These are phyloP conservation scores for Lagenidium giganteum DNA, from an alignment of 352 stramenopile species.

Conservation along the genomic window DNA sequence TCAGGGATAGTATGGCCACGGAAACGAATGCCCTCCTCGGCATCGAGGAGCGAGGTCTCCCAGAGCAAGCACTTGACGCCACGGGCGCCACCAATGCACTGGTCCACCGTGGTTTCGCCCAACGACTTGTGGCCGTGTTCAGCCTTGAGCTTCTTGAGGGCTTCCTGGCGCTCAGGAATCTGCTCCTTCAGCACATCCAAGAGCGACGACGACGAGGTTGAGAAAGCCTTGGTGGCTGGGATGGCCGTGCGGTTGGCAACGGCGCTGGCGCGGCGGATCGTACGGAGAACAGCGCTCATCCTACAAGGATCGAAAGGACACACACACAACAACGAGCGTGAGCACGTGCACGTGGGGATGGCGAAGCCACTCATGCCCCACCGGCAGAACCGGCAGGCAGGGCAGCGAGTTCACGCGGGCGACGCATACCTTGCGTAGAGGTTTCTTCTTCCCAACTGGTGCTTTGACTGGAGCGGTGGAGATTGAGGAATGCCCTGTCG, in stretches of 20 bases:
- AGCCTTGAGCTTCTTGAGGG: constrained; percentile 93
- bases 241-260: constrained; percentile 38
- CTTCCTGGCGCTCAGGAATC: constrained; percentile 89
- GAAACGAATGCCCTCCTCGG: constrained; percentile 98
- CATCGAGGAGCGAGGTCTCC: constrained; percentile 96
- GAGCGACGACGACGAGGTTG: constrained; percentile 61
- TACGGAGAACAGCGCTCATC: constrained; percentile 73
- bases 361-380: too few species aligned
- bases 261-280: constrained; percentile 43
- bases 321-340: constrained; percentile 1
- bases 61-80: constrained; percentile 99
- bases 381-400: background rate
- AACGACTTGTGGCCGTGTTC: constrained; percentile 91
- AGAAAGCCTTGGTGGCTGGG: constrained; percentile 51
- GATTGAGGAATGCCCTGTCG: constrained; percentile 21
- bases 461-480: constrained; percentile 18
- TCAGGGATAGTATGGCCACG: constrained; percentile 98
- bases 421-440: constrained; percentile 6
- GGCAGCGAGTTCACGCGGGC: background rate
- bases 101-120: constrained; percentile 94
- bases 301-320: constrained; percentile 3
- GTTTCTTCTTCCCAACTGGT: constrained; percentile 10
- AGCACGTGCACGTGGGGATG: background rate
- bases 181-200: constrained; percentile 85
- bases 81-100: constrained; percentile 95